Conservation (phyloP, 2,329 filamentous ascomycete genomes). For the Thielaviopsis cerberus region DNA sequence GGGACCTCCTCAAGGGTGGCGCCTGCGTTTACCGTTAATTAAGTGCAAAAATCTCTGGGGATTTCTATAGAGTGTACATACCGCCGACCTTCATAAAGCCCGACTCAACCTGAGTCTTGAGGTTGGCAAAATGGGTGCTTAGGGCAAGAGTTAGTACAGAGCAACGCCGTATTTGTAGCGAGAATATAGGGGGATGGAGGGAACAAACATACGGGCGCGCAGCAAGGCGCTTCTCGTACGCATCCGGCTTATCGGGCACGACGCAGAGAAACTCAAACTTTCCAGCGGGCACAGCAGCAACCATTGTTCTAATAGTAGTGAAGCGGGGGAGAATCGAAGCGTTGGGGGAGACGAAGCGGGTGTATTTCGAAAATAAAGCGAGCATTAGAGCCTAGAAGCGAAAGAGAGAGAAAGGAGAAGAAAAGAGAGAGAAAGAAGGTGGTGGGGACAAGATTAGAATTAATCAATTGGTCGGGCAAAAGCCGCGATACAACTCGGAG, state of each 20-base stretch:
- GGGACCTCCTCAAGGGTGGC: slow-evolving; percentile 50
- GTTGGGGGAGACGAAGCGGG: not conserved
- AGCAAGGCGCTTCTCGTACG: slow-evolving; percentile 40
- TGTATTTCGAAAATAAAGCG: not conserved
- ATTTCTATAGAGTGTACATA: slow-evolving; percentile 19
- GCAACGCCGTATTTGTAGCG: not conserved
- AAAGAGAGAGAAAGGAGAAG: not conserved
- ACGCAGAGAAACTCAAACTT: slow-evolving; percentile 51
- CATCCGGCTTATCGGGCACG: slow-evolving; percentile 45
- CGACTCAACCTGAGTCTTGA: slow-evolving; percentile 32
- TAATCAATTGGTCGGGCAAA: not conserved
- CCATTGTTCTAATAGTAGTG: slow-evolving; percentile 16
- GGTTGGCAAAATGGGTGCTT: slow-evolving; percentile 33
- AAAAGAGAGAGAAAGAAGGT: not conserved
- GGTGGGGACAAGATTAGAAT: too few relatives aligned
- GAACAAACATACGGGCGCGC: slow-evolving; percentile 33
- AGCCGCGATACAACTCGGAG: not conserved
- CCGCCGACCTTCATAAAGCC: slow-evolving; percentile 48
- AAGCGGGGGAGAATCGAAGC: not conserved
- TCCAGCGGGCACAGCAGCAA: slow-evolving; percentile 15
- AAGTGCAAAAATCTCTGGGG: not conserved
- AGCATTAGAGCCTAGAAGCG: not conserved
- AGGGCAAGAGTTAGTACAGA: not conserved
- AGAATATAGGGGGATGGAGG: not conserved
- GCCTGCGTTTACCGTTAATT: slow-evolving; percentile 26